Base-by-base conservation (phyloP, 2,329 filamentous ascomycete species). In the Geosmithia putterillii region DNA sequence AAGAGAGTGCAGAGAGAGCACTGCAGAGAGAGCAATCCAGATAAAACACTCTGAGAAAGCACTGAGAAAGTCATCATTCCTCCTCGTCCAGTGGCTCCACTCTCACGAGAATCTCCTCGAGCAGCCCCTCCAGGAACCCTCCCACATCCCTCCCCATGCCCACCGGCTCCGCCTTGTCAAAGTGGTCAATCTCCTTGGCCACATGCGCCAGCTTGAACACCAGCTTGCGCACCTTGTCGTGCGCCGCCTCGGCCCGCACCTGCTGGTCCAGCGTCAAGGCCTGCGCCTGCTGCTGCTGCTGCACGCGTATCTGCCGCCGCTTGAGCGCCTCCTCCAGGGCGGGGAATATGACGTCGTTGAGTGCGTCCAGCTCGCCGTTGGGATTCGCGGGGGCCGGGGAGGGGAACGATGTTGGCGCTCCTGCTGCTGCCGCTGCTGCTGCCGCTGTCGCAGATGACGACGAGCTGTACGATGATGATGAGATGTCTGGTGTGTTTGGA, bases 141-240 rank as follows among this genome's bases (percentile, higher is more conserved):
- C 81, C 80, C 2, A 95, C 88, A 21, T 90, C 89, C 38, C 86
- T 81, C 0, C 88, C 90, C 90, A 96, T 95, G 1, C 88, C 87
- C 10, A 96, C 87, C 6, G 88, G 86, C 52, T 87, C 84, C 38
- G 81, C 76, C 58, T 83, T 83, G 62, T 98, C 92, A 62, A 81
- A 85, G 49, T 83, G 76, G 60, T 98, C 90, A 54, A 98, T 87
- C 59, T 95, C 88, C 56, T 82, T 83, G 62, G 94, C 94, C 20
- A 90, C 72, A 46, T 84, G 79, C 2, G 82, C 83, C 23, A 94
- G 73, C 58, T 94, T 94, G 50, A 81, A 81, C 12, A 95, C 86
- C 22, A 94, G 70, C 55, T 81, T 79, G 50, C 83, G 75, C 37
- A 96, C 73, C 59, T 85, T 83, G 46, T 95, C 88, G 55, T 96